phyloP scores from a whole-genome alignment of 2,329 filamentous ascomycete genomes.

The Dissoconium aciculare region DNA sequence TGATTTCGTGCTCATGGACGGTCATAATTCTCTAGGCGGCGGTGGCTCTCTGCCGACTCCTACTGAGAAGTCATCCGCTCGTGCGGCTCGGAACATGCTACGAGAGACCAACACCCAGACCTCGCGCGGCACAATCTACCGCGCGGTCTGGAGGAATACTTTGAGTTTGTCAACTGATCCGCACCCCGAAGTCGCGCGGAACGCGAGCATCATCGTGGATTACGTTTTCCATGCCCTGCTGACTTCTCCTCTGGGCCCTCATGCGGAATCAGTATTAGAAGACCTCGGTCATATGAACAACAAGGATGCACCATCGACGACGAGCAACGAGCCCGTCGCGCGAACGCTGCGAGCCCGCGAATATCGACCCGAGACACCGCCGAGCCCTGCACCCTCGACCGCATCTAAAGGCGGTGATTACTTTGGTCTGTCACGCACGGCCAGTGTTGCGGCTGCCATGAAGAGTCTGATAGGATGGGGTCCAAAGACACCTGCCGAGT shows the following conservation, averaged over 20 bases:
- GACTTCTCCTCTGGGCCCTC: slow-evolving; percentile 56
- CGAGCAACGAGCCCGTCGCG: slow-evolving; percentile 6
- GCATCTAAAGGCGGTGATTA: slow-evolving; percentile 43
- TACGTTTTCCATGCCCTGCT: slow-evolving; percentile 66
- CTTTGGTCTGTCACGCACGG: slow-evolving; percentile 46
- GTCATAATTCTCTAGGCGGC: no score
- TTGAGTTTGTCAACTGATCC: slow-evolving; percentile 85
- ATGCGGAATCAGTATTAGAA: slow-evolving; percentile 57
- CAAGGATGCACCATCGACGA: slow-evolving; percentile 9
- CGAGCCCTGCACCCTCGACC: slow-evolving; percentile 31
- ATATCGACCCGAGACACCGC: slow-evolving; percentile 31
- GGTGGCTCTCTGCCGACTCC: no score
- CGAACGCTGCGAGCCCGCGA: slow-evolving; percentile 28
- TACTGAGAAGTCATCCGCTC: no score
- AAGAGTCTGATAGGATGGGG: slow-evolving; percentile 41
- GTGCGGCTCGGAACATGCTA: background rate
- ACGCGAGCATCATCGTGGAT: slow-evolving; percentile 74
- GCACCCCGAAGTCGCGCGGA: slow-evolving; percentile 78
- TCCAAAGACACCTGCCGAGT: slow-evolving; percentile 14
- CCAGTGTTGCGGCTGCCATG: slow-evolving; percentile 49
- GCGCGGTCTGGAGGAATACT: slow-evolving; percentile 86
- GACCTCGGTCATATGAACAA: slow-evolving; percentile 34
- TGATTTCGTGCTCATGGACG: slow-evolving; percentile 11
- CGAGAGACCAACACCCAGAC: slow-evolving; percentile 17
- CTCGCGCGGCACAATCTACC: slow-evolving; percentile 80